Evolutionary conservation across 768 basidiomycete genomes (phyloP), one percentile per base, ranked within the genome.

Genomic region (Tulasnella sp.): DNA sequence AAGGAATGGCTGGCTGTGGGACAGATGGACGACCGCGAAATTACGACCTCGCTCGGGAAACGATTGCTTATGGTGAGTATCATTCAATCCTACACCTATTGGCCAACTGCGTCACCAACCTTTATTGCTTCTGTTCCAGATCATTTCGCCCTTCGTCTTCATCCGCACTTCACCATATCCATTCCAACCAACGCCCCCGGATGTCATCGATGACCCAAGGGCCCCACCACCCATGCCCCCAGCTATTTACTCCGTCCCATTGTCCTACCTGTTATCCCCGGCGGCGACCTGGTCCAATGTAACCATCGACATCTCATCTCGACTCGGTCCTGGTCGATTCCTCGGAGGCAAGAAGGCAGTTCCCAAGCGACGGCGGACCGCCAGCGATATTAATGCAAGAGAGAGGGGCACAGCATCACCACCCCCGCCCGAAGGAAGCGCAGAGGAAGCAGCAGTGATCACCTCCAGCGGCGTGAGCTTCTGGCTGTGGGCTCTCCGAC

Each of bases 1-100:
- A 90, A 89, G 58, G 94, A 97, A 83, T 98, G 94, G 85, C 89
- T 93, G 14, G 93, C 91, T 81, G 89, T 99, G 24, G 97, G 97
- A 58, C 94, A 97, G 85, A 90, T 99, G 75, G 98, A 99, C 86
- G 98, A 99, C 87, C 91, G 98, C 81, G 98, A 99, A 88, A 98
- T 99, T 81, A 99, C 98, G 46, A 98, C 97, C 1, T 96, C 95
- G 18, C 89, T 99, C 58, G 98, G 98, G 2, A 99, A 99, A 86
- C 93, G 97, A 5, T 90, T 99, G 7, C 90, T 99, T 76, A 99
- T 99, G 97, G 95, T 99, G 48, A 75, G 73, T 37, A 50, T n/a
- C 11, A 54, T 50, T 77, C 28, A 8, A n/a, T 48, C n/a, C 6
- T 22, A 37, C 31, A 37, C 40, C 24, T 34, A 4, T 37, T 69